These are phyloP conservation scores for Tuctoria greenei DNA, from an alignment of 176 grass and related monocot genomes.

Conservation along the genomic window DNA sequence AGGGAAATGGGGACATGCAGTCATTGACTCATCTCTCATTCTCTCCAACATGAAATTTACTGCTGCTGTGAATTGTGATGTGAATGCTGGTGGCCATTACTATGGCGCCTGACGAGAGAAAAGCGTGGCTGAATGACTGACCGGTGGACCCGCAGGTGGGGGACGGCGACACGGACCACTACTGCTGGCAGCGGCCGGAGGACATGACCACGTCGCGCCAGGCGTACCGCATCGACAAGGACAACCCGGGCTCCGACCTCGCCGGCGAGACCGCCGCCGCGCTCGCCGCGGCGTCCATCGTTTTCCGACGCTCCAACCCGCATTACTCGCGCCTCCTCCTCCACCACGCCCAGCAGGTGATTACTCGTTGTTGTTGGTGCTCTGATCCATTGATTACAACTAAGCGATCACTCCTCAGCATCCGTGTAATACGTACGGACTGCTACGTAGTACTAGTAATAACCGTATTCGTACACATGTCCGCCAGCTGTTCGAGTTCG, in stretches of 20 bases:
- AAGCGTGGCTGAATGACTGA: background rate
- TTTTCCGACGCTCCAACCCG: slow-evolving; percentile 65
- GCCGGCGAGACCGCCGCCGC: slow-evolving; percentile 84
- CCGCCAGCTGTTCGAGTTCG: slow-evolving; percentile 77
- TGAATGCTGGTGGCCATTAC: slow-evolving; percentile 13
- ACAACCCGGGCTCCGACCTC: slow-evolving; percentile 84
- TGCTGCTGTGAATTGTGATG: background rate
- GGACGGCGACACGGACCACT: slow-evolving; percentile 92
- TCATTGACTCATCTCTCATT: background rate
- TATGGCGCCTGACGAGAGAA: background rate
- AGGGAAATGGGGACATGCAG: background rate
- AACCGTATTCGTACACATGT: background rate
- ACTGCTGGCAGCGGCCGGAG: slow-evolving; percentile 94
- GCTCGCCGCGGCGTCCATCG: slow-evolving; percentile 74
- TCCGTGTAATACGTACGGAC: background rate
- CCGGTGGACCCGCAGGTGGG: slow-evolving; percentile 51
- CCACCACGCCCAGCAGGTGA: slow-evolving; percentile 73
- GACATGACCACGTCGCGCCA: slow-evolving; percentile 95
- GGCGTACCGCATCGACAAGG: slow-evolving; percentile 75
- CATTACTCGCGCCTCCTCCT: slow-evolving; percentile 74
- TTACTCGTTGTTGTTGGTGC: background rate
- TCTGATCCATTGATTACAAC: too few relatives aligned
- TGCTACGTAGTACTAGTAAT: background rate
- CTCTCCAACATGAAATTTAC: background rate
- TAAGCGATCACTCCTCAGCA: too few relatives aligned